A percentile compares a stretch with the other conserved stretches of the same genome.
Evolutionary conservation across 2,329 filamentous ascomycete genomes (phyloP).

Genomic region (Thielaviopsis ethacetica): DNA sequence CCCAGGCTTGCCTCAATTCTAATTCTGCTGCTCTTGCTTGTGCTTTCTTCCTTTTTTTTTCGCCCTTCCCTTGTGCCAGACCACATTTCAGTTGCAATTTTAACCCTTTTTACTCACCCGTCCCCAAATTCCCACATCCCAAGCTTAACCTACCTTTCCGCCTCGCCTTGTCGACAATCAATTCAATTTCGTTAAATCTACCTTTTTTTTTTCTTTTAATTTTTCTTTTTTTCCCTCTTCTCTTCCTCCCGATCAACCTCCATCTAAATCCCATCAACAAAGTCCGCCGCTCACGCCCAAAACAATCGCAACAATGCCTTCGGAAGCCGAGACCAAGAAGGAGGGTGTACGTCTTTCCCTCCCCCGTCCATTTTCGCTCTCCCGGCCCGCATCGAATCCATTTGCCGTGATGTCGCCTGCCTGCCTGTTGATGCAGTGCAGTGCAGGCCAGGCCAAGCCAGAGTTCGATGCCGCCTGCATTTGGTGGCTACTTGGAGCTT

Average conservation of each 20-base stretch:
- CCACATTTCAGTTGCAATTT: not conserved
- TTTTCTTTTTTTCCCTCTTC: not conserved
- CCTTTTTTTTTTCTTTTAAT: not conserved
- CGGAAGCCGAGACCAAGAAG: not conserved
- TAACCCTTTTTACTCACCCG: not conserved
- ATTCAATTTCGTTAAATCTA: not conserved
- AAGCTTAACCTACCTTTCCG: not conserved
- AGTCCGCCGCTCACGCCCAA: not conserved
- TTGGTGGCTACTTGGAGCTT: not conserved
- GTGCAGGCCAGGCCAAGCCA: too few species aligned
- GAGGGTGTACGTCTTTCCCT: constrained; percentile 3
- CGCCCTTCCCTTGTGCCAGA: not conserved
- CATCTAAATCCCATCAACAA: not conserved
- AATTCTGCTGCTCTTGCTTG: too few species aligned
- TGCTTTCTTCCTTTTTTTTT: not conserved
- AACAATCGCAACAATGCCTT: not conserved
- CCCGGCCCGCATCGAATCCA: not conserved
- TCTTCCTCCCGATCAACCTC: not conserved
- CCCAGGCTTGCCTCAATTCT: too few species aligned
- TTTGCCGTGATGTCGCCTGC: too few species aligned
- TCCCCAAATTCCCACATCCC: not conserved
- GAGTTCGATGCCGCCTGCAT: too few species aligned
- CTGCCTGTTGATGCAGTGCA: too few species aligned
- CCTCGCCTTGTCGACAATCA: not conserved
- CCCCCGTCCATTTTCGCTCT: not conserved